Conservation (phyloP, 2,329 filamentous ascomycete species). For the Talaromyces sp. region DNA sequence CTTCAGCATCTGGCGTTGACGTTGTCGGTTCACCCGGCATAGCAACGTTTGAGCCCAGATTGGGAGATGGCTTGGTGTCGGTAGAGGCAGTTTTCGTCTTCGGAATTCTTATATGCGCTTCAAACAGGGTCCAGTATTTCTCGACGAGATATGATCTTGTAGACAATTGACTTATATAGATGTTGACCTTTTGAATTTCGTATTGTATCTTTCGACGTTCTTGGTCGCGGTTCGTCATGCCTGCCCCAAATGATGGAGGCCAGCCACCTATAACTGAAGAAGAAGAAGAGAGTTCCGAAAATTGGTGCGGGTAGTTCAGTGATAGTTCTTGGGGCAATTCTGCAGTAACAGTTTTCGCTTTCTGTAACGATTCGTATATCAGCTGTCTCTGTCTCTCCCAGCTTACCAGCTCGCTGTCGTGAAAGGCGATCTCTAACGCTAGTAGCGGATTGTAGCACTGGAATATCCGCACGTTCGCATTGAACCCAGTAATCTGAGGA, state of each 20-base stretch:
- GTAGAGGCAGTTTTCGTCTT: conserved; percentile 5
- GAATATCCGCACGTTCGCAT: conserved; percentile 72
- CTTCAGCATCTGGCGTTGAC: conserved; percentile 28
- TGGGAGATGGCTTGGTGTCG: not conserved
- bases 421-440: conserved; percentile 78
- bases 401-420: conserved; percentile 68
- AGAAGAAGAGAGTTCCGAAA: conserved; percentile 34
- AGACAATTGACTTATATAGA: conserved; percentile 75
- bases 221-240: conserved; percentile 2
- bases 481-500: conserved; percentile 74
- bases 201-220: conserved; percentile 57
- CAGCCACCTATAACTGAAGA: conserved; percentile 29
- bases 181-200: conserved; percentile 89
- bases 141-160: conserved; percentile 83
- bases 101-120: conserved; percentile 50
- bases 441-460: conserved; percentile 73
- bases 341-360: conserved; percentile 65
- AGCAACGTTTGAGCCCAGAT: conserved; percentile 21
- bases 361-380: conserved; percentile 65
- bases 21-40: conserved; percentile 22
- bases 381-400: conserved; percentile 74
- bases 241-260: conserved; percentile 18
- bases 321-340: conserved; percentile 66
- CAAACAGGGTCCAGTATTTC: conserved; percentile 74
- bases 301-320: conserved; percentile 42